phyloP scores from a whole-genome alignment of 1,139 yeast genomes.

The Candida sp. region DNA sequence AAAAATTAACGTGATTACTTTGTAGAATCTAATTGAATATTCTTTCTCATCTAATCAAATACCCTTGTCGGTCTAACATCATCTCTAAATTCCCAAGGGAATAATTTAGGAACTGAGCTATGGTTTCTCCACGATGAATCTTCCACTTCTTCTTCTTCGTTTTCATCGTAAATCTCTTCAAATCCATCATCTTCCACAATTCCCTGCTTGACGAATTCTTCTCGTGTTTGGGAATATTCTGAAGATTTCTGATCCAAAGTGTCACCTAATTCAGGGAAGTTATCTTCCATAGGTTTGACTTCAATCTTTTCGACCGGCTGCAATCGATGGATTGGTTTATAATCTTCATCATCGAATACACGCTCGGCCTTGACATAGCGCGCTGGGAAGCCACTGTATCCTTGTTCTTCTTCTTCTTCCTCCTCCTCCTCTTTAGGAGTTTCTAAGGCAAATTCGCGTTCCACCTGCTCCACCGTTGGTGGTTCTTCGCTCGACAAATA shows the following conservation, averaged over 20 bases:
- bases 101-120: slow-evolving; percentile 17
- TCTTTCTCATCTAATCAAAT: slow-evolving; percentile 16
- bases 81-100: slow-evolving; percentile 37
- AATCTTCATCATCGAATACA: slow-evolving; percentile 27
- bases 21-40: too few species aligned
- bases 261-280: background rate
- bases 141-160: slow-evolving; percentile 5
- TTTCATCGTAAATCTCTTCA: slow-evolving; percentile 12
- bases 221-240: slow-evolving; percentile 9
- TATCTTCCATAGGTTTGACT: slow-evolving; percentile 1
- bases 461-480: background rate
- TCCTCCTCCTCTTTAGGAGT: slow-evolving; percentile 1
- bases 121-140: slow-evolving; percentile 6
- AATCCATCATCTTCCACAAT: slow-evolving; percentile 10
- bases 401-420: slow-evolving; percentile 4
- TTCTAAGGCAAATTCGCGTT: background rate
- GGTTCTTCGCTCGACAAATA: background rate
- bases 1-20: too few species aligned
- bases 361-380: slow-evolving; percentile 26
- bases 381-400: background rate
- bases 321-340: slow-evolving; percentile 24
- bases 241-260: background rate
- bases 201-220: slow-evolving; percentile 11
- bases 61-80: slow-evolving; percentile 21
- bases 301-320: slow-evolving; percentile 10